Evolutionary conservation across 164 flowering plant species (phyloP), one percentile per base, ranked within the genome.

Genomic region (Piper longum): DNA sequence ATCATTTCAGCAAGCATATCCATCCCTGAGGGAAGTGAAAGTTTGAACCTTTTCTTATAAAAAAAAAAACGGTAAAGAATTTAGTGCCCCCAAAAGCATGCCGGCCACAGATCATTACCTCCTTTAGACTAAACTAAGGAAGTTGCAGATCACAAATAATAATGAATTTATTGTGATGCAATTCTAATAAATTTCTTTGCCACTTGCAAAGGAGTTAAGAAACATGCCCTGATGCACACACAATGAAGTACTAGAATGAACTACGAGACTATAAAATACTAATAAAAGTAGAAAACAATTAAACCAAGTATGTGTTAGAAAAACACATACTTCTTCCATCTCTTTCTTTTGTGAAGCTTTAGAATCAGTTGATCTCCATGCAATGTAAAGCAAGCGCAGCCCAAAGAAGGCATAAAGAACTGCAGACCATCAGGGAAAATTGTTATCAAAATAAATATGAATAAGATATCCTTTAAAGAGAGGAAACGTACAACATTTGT

Each of bases 381-480:
- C 97, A 76, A 95, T 95, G 73, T 91, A 95, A 43, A 95, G 96
- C 41, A 95, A 72, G 48, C 99, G 91, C 62, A 91, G 62, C 36
- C 99, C 99, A 73, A 95, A 95, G 67, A 95, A 95, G 18, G 81
- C 78, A 82, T 95, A 95, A 39, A 95, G 90, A 73, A 91, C 99
- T 95, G 87, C 78, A 85, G 13, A 43, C n/a, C 19, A 39, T 43
- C 19, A 43, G 8, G 16, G 41, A 43, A 41, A 43, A 11, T 13
- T 36, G 16, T 2, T 2, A 14, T 48, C 52, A 48, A 8, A 48
- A 48, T 48, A 48, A 9, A 48, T 48, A 2, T 9, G 52, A 14
- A 9, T 2, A 48, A 48, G 14, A 9, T 48, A 9, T 48, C 14
- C 9, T 14, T 48, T 14, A 5, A 48, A 5, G 1, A 48, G 2